Evolutionary conservation across 768 basidiomycete genomes (phyloP).

Genomic region (Myochromella boudieri): DNA sequence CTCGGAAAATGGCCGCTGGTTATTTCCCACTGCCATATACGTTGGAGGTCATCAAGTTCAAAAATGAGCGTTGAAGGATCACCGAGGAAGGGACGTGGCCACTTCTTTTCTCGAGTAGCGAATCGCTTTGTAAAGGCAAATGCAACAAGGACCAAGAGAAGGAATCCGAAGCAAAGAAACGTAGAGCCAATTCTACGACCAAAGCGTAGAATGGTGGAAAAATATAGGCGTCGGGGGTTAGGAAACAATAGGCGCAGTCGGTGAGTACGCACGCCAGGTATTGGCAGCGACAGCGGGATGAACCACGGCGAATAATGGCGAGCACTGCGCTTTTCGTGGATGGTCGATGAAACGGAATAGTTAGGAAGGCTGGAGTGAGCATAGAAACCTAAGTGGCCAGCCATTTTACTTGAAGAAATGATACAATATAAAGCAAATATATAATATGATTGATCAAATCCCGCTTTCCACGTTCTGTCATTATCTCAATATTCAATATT

Average conservation of each 20-base stretch:
- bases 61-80: slow-evolving; percentile 76
- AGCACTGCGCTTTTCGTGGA: slow-evolving; percentile 64
- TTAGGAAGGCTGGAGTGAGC: slow-evolving; percentile 24
- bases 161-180: slow-evolving; percentile 42
- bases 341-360: slow-evolving; percentile 40
- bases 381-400: slow-evolving; percentile 9
- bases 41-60: slow-evolving; percentile 74
- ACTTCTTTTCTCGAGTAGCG: slow-evolving; percentile 58
- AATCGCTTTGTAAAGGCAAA: slow-evolving; percentile 64
- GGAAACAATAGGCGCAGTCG: slow-evolving; percentile 57
- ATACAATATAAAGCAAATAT: background rate
- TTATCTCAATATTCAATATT: too few species aligned
- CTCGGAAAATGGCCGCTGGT: slow-evolving; percentile 93
- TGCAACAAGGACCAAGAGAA: slow-evolving; percentile 45
- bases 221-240: slow-evolving; percentile 61
- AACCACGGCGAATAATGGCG: slow-evolving; percentile 55
- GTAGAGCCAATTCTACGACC: slow-evolving; percentile 58
- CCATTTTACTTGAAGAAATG: background rate
- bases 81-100: slow-evolving; percentile 55
- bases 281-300: slow-evolving; percentile 53
- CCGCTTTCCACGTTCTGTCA: too few species aligned
- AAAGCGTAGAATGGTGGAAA: slow-evolving; percentile 53
- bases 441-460: background rate
- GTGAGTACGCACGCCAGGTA: slow-evolving; percentile 59
- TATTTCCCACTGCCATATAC: slow-evolving; percentile 97